phyloP scores from a whole-genome alignment of 2,329 filamentous ascomycete genomes.

The Trichophyton rubrum region DNA sequence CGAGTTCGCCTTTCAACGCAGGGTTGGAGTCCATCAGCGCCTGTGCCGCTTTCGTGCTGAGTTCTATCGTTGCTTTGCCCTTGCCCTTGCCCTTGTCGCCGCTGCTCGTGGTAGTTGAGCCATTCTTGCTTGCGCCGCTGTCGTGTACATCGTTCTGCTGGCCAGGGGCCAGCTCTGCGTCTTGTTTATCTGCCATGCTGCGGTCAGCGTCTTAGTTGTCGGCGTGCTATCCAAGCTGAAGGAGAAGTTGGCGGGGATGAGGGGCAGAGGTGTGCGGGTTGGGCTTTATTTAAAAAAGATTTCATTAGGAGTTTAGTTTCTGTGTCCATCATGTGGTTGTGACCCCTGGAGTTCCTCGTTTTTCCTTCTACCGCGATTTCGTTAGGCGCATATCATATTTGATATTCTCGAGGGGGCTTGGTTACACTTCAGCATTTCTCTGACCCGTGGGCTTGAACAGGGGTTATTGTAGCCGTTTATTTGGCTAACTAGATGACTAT shows the following conservation, averaged over 20 bases:
- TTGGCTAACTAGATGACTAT: no score
- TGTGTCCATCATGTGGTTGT: background rate
- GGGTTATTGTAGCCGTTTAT: no score
- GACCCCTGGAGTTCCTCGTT: background rate
- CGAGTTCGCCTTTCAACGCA: slow-evolving; percentile 59
- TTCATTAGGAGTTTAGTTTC: background rate
- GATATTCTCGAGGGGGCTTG: no score
- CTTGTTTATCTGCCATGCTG: slow-evolving; percentile 3
- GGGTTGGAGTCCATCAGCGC: slow-evolving; percentile 39
- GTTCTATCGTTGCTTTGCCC: slow-evolving; percentile 19
- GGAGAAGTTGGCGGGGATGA: background rate
- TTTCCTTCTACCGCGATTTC: no score
- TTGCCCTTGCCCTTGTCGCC: slow-evolving; percentile 13
- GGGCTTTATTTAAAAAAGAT: background rate
- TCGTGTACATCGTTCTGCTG: slow-evolving; percentile 4
- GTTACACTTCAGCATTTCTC: no score
- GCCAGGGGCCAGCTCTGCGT: background rate
- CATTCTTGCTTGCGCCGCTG: background rate
- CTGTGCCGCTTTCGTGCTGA: slow-evolving; percentile 28
- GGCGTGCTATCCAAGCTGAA: background rate
- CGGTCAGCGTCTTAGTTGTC: background rate
- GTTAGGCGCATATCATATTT: no score
- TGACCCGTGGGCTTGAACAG: no score
- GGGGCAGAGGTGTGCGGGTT: background rate
- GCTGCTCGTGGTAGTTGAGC: background rate